Evolutionary conservation across 257 asterid species (phyloP), one percentile per base, ranked within the genome.

Genomic region (Henckelia pumila): DNA sequence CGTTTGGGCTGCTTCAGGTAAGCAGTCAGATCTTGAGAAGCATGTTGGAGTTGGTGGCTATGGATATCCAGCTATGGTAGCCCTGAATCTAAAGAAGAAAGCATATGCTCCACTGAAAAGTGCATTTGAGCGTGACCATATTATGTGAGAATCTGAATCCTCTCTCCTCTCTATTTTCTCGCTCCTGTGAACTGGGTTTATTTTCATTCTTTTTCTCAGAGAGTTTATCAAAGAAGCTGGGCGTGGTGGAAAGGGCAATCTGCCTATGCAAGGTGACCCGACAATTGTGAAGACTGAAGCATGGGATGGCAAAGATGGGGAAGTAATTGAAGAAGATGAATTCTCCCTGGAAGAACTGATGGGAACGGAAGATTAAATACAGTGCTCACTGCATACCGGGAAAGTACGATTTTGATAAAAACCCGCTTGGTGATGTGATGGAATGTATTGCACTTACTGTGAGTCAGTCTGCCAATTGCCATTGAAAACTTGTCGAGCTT

Each of bases 281-380:
- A 79, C 30, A 56, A 86, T 92, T 23, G 75, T 70, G 61, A 84
- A 78, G 72, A 89, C 78, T 2, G 97, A 88, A 60, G 79, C 93
- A 0, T 89, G 98, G 97, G 98, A 92, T 21, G 97, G 97, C 13
- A 85, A 92, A 83, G 98, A 92, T 73, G 98, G 97, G 24, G 77
- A 89, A 74, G 73, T 86, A 65, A 76, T 88, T 17, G 98, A 92
- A 83, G 98, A 92, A 73, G 98, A 92, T 8, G 98, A 92, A 72
- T 88, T 92, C 74, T 89, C 98, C 25, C 96, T 92, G 17, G 98
- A 92, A 24, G 98, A 92, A 77, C 89, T 92, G 63, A 92, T 92
- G 98, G 91, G 88, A 37, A 96, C 71, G 82, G 85, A 84, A 75
- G 86, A 84, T 73, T 90, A 85, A 75, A 76, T 89, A 50, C 85